Evolutionary conservation across 208 protist genomes (phyloP), one percentile per base, ranked within the genome.

Genomic region (Phytomonas sp.): DNA sequence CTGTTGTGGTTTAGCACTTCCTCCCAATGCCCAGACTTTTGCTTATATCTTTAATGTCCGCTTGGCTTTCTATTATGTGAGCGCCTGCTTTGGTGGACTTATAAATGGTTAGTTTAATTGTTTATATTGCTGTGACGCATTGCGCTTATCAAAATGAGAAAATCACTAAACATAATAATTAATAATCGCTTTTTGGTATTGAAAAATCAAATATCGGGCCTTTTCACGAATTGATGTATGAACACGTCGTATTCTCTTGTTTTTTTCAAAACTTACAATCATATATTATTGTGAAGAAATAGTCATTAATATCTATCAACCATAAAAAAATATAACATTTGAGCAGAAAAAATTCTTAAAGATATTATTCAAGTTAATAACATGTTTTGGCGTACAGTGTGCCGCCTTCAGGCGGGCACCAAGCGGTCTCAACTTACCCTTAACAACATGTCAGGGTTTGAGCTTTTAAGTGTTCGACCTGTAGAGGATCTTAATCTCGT

Each of bases 401-500:
- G 67, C 31, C 67, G 70, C 36, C 71, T 85, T 17, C 60, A 70
- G 73, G 66, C 68, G 60, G 71, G 72, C 74, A 40, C 60, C 60
- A 51, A 46, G 29, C 60, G 65, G 30, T 62, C 70, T 7, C 51
- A 70, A 62, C 71, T 91, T 15, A 46, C 73, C 30, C 81, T 89
- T 40, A 40, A 37, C 31, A 72, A 84, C 60, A 78, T 84, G 30
- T 80, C 92, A 60, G 90, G 91, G 46, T 97, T 97, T 67, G 80
- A 74, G 53, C 79, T 88, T 23, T 43, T 82, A 31, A 76, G 69
- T 32, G 78, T 70, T 31, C 82, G 80, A 20, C 77, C 77, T 56
- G 80, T 97, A 56, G 80, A 85, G 26, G 90, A 94, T 37, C 76
- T 95, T 36, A 84, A 92, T 76, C 59, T 97, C 30, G 80, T 87